Base-by-base conservation (phyloP, 2,329 filamentous ascomycete genomes). In the Metarhizium sp. region DNA sequence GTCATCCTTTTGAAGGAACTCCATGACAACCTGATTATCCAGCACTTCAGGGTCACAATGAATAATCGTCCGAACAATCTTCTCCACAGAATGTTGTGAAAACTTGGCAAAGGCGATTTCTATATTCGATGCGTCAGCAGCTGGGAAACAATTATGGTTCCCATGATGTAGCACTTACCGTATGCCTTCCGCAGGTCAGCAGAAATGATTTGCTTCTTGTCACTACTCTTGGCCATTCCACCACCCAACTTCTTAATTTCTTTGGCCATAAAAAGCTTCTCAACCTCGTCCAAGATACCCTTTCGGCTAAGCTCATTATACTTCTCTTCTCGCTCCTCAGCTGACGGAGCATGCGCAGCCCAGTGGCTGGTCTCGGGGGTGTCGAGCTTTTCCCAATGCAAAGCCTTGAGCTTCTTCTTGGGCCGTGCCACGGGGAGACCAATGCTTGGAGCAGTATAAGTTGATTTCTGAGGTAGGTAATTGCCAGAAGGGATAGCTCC, bases 371-470 rank as follows among this genome's bases (percentile, higher is more conserved):
- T 88, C 68, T 94, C 85, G 25, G 91, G 89, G 53, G 88, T 82
- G 71, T 99, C 94, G 54, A 99, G 90, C 77, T 97, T 97, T 74
- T 99, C 94, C 92, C 94, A 97, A 75, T 99, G 94, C 62, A 99
- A 80, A 57, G 92, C 92, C 83, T 99, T 99, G 71, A 99, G 90
- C 79, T 97, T 99, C 84, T 96, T 97, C 82, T 96, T 97, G 25
- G 94, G 91, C 63, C 92, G 80, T 53, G 91, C 89, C 58, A 91
- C 88, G 40, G 90, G 86, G 64, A 95, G 74, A 47, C 86, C 84
- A 62, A 90, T 77, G 7, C 82, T 80, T 25, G 72, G 65, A 11
- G 78, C 67, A 20, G 75, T 73, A 58, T 81, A 80, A 56, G 77
- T 76, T 36, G 79, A 77, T 61, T 82, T 77, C 60, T 86, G 81